phyloP scores from a whole-genome alignment of 1,284 basidiomycete species.

The Wallemia hederae region DNA sequence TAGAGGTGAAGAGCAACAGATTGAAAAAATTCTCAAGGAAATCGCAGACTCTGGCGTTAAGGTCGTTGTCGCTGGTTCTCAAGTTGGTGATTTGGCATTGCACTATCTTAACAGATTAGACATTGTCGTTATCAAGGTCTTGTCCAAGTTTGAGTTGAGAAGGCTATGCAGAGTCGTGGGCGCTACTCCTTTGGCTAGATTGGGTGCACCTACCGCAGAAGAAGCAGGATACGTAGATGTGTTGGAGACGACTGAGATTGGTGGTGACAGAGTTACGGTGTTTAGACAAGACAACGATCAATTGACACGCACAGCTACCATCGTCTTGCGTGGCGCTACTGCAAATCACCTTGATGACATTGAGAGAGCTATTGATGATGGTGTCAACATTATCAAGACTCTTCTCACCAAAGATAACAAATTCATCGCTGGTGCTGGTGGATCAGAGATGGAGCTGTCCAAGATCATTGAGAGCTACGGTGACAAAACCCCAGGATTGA shows the following conservation, averaged over 20 bases:
- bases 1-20: slow-evolving; percentile 74
- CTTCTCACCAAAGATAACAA: slow-evolving; percentile 55
- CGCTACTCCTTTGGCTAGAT: slow-evolving; percentile 77
- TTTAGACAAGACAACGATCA: slow-evolving; percentile 48
- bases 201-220: slow-evolving; percentile 84
- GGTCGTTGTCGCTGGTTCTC: slow-evolving; percentile 73
- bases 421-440: slow-evolving; percentile 79
- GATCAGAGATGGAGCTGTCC: slow-evolving; percentile 72
- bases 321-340: slow-evolving; percentile 90
- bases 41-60: slow-evolving; percentile 86
- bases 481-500: slow-evolving; percentile 58
- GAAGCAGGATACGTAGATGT: slow-evolving; percentile 84
- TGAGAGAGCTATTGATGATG: slow-evolving; percentile 84
- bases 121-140: slow-evolving; percentile 85
- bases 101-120: slow-evolving; percentile 86
- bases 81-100: slow-evolving; percentile 78
- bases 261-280: slow-evolving; percentile 90
- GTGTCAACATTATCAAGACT: slow-evolving; percentile 85
- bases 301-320: slow-evolving; percentile 59
- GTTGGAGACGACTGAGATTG: slow-evolving; percentile 84
- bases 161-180: slow-evolving; percentile 80
- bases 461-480: slow-evolving; percentile 60
- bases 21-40: slow-evolving; percentile 89
- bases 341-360: slow-evolving; percentile 83
- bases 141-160: slow-evolving; percentile 92